Evolutionary conservation across 1,284 basidiomycete species (phyloP), one percentile per base, ranked within the genome.

Genomic region (Gymnopus androsaceus): DNA sequence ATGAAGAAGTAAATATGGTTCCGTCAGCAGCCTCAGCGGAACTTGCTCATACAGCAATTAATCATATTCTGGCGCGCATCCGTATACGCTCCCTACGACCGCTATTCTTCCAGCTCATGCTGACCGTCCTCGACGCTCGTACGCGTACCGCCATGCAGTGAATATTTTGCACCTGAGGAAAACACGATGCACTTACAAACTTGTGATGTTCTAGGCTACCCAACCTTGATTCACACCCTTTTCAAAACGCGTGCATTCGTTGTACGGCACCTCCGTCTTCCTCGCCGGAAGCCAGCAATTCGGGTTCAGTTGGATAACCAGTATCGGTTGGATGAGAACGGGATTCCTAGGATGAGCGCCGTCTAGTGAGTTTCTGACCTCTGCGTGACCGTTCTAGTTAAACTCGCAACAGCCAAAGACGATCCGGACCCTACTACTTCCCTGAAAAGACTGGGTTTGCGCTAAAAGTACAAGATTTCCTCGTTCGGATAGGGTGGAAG

Each of bases 1-100:
- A 50, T 31, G 54, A 50, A 42, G 17, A 49, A n/a, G 30, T 11
- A 31, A 49, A 55, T 15, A 55, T 55, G 54, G 27, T 55, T 8
- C 46, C 46, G 14, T 55, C 54, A 14, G 28, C 28, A 4, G 46
- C 34, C 11, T 31, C 54, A 5, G 21, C 17, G 2, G 28, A 33
- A 17, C 36, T 55, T 5, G 33, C 54, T 19, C 46, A 30, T 3
- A 33, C 17, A 2, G 34, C 46, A 1, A 41, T 44, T 19, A 23
- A 55, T 5, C 47, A 50, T 23, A 41, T 55, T 23, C 17, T 55
- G 4, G 12, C 27, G 4, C 36, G 46, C 8, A 38, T 55, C 12
- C 46, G 27, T 14, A n/a, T 19, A 23, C 6, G 27, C 6, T 30
- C 25, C 21, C 28, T 55, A 23, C 33, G 47, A 25, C n/a, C 23